These are phyloP conservation scores for Leptographium wingfieldii DNA, from an alignment of 2,329 filamentous ascomycete genomes.

Conservation along the genomic window DNA sequence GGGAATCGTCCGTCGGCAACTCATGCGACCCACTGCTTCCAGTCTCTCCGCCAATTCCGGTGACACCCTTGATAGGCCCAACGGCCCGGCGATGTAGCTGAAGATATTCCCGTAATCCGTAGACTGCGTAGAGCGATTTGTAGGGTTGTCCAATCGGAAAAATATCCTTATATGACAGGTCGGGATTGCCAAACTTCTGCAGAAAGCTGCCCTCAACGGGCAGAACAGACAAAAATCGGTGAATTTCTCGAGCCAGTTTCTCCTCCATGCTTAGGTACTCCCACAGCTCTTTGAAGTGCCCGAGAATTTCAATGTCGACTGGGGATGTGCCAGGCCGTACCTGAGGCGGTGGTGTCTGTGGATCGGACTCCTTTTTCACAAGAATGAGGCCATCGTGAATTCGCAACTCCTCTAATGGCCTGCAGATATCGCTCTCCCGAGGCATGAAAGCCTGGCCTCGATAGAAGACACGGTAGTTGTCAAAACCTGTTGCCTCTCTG, in stretches of 20 bases:
- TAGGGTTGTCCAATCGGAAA: constrained; percentile 60
- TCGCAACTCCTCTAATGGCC: constrained; percentile 55
- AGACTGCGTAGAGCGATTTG: constrained; percentile 60
- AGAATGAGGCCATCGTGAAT: constrained; percentile 53
- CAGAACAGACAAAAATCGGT: constrained; percentile 56
- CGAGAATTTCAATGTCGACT: constrained; percentile 67
- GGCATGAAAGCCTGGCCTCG: constrained; percentile 54
- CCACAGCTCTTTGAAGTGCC: constrained; percentile 77
- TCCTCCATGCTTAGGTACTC: constrained; percentile 65
- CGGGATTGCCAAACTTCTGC: constrained; percentile 41
- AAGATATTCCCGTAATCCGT: constrained; percentile 53
- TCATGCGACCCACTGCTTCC: too few relatives aligned
- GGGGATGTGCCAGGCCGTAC: constrained; percentile 40
- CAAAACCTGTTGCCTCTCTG: constrained; percentile 58
- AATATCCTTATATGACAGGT: constrained; percentile 42
- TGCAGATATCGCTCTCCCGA: constrained; percentile 42
- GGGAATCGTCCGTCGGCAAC: background rate
- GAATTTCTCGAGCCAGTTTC: constrained; percentile 55
- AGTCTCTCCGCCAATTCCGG: background rate
- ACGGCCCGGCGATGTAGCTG: constrained; percentile 21
- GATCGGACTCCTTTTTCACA: constrained; percentile 45
- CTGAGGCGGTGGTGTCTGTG: constrained; percentile 27
- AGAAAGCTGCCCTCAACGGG: constrained; percentile 54
- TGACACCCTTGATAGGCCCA: constrained; percentile 8
- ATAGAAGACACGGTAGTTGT: constrained; percentile 62